These are phyloP conservation scores for Amesomyces nigricolor DNA, from an alignment of 2,329 filamentous ascomycete species.

Conservation along the genomic window DNA sequence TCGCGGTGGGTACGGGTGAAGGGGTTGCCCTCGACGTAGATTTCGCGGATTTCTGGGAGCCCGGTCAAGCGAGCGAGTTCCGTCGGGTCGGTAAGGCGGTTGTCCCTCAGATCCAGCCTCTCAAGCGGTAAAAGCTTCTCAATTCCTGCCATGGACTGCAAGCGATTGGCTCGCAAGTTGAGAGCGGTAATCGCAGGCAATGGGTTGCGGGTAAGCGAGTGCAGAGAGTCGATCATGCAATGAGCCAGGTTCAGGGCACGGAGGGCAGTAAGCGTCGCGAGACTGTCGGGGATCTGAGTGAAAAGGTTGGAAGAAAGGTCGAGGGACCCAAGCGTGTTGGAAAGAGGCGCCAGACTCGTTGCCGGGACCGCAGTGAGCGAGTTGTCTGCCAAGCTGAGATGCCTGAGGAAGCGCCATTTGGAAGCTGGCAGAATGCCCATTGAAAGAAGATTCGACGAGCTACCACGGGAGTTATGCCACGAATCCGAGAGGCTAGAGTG, in stretches of 20 bases:
- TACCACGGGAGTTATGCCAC: conserved; percentile 61
- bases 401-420: conserved; percentile 93
- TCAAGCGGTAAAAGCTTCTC: conserved; percentile 86
- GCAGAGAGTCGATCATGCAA: conserved; percentile 94
- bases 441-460: conserved; percentile 70
- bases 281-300: conserved; percentile 85
- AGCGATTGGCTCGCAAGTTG: conserved; percentile 82
- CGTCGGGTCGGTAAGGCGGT: conserved; percentile 81
- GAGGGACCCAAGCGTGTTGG: conserved; percentile 83
- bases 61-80: conserved; percentile 85
- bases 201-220: conserved; percentile 78
- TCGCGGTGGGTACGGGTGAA: conserved; percentile 82
- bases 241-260: conserved; percentile 89
- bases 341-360: conserved; percentile 71
- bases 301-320: conserved; percentile 92
- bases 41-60: conserved; percentile 84
- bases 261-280: conserved; percentile 80
- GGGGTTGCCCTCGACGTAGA: conserved; percentile 89
- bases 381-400: conserved; percentile 89
- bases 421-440: conserved; percentile 69
- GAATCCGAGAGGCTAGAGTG: conserved; percentile 70
- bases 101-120: conserved; percentile 85
- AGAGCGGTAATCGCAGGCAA: conserved; percentile 89
- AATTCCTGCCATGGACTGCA: conserved; percentile 81
- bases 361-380: conserved; percentile 74